Conservation (phyloP, 2,329 filamentous ascomycete species). For the Nigrospora oryzae region DNA sequence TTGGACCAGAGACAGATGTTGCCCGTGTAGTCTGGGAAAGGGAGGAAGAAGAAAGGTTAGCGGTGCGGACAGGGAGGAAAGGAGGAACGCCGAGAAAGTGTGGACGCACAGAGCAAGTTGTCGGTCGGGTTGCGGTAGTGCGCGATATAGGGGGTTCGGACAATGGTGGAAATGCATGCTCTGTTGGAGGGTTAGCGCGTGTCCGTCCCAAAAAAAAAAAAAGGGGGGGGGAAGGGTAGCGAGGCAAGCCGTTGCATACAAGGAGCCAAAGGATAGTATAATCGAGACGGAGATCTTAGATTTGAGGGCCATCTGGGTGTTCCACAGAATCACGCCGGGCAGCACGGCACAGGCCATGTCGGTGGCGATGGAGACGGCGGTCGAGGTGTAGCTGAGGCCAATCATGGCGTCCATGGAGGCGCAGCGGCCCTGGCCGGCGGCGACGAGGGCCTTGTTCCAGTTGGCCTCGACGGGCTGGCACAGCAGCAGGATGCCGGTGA, state of each 20-base stretch:
- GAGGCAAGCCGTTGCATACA: slow-evolving; percentile 9
- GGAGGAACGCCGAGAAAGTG: neutral
- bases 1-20: slow-evolving; percentile 13
- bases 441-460: slow-evolving; percentile 20
- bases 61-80: neutral
- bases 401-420: slow-evolving; percentile 12
- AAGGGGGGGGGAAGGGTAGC: neutral
- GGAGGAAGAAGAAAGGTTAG: neutral
- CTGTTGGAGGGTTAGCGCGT: slow-evolving; percentile 1
- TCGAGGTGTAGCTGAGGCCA: slow-evolving; percentile 17
- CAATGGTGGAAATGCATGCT: slow-evolving; percentile 13
- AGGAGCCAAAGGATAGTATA: slow-evolving; percentile 15
- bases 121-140: slow-evolving; percentile 11
- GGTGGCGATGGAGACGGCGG: slow-evolving; percentile 21
- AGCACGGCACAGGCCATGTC: slow-evolving; percentile 21
- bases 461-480: slow-evolving; percentile 20
- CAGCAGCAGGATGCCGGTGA: slow-evolving; percentile 20
- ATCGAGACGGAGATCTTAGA: slow-evolving; percentile 13
- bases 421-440: slow-evolving; percentile 12
- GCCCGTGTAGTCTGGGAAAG: slow-evolving; percentile 12
- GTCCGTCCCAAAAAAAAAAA: neutral
- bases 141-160: slow-evolving; percentile 12
- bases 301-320: slow-evolving; percentile 18
- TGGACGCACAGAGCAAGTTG: slow-evolving; percentile 11
- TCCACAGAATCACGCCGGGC: slow-evolving; percentile 22